Conservation (phyloP, 1,284 basidiomycete species). For the Trametes sp. region DNA sequence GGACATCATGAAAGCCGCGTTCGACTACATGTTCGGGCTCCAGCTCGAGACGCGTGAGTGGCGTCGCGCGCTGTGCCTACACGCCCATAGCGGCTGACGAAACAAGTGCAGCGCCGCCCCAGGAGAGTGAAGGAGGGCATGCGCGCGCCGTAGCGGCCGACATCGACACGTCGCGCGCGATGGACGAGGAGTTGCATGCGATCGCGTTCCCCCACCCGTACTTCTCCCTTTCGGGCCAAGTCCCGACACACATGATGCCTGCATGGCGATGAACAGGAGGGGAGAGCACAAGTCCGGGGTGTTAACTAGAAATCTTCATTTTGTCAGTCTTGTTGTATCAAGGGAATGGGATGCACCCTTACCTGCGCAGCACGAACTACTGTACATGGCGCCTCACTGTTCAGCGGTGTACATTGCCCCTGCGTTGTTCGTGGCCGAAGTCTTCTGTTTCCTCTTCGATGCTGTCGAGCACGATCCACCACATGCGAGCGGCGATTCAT, state of each 20-base stretch:
- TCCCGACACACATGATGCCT: conserved; percentile 14
- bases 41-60: conserved; percentile 17
- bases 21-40: conserved; percentile 17
- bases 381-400: too few species aligned
- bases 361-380: too few species aligned
- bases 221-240: conserved; percentile 16
- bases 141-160: conserved; percentile 1
- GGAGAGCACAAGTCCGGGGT: too few species aligned
- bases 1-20: conserved; percentile 15
- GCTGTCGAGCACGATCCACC: too few species aligned
- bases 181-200: conserved; percentile 10
- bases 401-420: neutral
- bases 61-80: neutral
- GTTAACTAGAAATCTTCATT: too few species aligned
- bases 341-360: neutral
- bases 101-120: neutral
- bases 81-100: neutral
- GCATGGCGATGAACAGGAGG: conserved; percentile 7
- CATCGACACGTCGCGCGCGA: neutral
- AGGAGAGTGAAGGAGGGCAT: conserved; percentile 3
- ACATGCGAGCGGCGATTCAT: neutral
- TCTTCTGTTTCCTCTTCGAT: too few species aligned
- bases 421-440: neutral
- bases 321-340: neutral
- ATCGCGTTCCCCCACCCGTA: conserved; percentile 5